Evolutionary conservation across 345 rosid species (phyloP).

Genomic region (Linum tenue): DNA sequence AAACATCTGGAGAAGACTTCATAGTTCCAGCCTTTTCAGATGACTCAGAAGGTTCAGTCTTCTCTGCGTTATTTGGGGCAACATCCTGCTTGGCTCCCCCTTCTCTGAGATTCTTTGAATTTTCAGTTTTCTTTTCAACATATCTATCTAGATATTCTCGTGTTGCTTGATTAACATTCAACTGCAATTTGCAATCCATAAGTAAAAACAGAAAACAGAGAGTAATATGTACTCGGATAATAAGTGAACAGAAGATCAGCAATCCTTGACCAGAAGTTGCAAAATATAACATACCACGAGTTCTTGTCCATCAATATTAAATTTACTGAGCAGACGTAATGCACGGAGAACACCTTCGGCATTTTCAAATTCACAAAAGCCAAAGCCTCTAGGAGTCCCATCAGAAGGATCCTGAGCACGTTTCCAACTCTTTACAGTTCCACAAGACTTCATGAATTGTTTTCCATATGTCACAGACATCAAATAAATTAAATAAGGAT

Average conservation of each 20-base stretch:
- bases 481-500: conserved; percentile 1
- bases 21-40: neutral
- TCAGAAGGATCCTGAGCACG: conserved; percentile 74
- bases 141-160: conserved; percentile 67
- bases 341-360: conserved; percentile 97
- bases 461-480: conserved; percentile 6
- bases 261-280: too few species aligned
- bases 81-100: conserved; percentile 38
- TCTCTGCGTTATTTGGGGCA: conserved; percentile 29
- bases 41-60: conserved; percentile 23
- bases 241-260: neutral
- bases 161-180: conserved; percentile 88
- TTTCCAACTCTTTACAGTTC: conserved; percentile 85
- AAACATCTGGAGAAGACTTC: conserved; percentile 27
- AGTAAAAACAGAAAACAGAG: neutral
- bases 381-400: conserved; percentile 83
- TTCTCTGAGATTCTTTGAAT: conserved; percentile 51
- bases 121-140: conserved; percentile 73
- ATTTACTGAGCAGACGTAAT: conserved; percentile 76
- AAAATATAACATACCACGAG: conserved; percentile 47
- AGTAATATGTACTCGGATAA: neutral
- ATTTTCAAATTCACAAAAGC: conserved; percentile 91
- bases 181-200: conserved; percentile 25
- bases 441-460: conserved; percentile 58
- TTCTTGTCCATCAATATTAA: conserved; percentile 86